Conservation (phyloP, 2,329 filamentous ascomycete species). For the Fusarium torulosum region DNA sequence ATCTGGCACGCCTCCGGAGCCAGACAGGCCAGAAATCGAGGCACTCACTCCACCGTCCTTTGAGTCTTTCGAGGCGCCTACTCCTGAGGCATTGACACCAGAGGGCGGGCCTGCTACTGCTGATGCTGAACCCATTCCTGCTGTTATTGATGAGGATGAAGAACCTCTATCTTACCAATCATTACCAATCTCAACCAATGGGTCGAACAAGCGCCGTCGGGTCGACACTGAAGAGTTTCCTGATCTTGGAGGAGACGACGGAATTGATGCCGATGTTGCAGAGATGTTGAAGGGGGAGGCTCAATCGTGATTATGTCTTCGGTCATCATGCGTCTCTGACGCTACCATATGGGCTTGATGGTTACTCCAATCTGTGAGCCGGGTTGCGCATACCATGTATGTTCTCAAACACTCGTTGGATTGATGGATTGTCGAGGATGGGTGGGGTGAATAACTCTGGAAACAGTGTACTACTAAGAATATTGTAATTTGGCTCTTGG, state of each 20-base stretch:
- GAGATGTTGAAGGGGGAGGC: constrained; percentile 60
- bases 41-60: constrained; percentile 80
- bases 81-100: constrained; percentile 34
- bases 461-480: background rate
- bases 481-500: background rate
- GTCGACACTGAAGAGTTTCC: constrained; percentile 66
- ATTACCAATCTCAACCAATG: constrained; percentile 63
- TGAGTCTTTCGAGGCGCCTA: constrained; percentile 42
- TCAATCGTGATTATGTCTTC: constrained; percentile 21
- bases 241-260: constrained; percentile 66
- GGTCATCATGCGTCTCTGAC: background rate
- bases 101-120: constrained; percentile 45
- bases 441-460: background rate
- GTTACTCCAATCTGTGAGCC: background rate
- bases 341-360: too few relatives aligned
- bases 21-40: constrained; percentile 84
- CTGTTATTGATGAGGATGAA: constrained; percentile 48
- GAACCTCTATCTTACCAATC: constrained; percentile 63
- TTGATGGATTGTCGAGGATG: background rate
- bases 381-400: background rate
- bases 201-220: constrained; percentile 68
- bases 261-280: constrained; percentile 68
- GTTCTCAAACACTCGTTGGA: background rate
- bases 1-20: constrained; percentile 66
- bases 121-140: background rate